These are phyloP conservation scores for Leptodermis oblonga DNA, from an alignment of 257 asterid species.

Conservation along the genomic window DNA sequence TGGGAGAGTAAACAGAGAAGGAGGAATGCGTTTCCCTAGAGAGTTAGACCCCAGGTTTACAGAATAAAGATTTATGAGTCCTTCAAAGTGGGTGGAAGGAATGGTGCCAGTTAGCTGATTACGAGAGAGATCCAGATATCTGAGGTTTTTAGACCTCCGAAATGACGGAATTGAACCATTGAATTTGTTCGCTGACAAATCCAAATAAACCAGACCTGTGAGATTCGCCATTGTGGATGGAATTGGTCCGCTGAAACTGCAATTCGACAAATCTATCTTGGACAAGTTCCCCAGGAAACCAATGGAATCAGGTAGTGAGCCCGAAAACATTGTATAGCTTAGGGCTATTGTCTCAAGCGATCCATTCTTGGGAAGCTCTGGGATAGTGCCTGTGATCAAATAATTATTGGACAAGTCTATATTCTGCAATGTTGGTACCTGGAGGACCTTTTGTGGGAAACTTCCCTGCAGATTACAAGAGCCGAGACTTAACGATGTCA, in stretches of 20 bases:
- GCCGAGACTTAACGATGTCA: conserved; percentile 13
- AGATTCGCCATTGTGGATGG: conserved; percentile 19
- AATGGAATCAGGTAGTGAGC: conserved; percentile 15
- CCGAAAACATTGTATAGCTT: neutral
- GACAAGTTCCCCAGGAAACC: conserved; percentile 14
- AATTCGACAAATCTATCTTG: conserved; percentile 1
- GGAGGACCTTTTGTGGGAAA: conserved; percentile 30
- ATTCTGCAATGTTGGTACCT: conserved; percentile 5
- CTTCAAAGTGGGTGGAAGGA: conserved; percentile 18
- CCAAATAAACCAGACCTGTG: conserved; percentile 1
- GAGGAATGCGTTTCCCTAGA: conserved; percentile 16
- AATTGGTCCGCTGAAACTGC: conserved; percentile 23
- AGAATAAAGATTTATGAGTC: neutral
- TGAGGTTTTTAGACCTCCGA: neutral
- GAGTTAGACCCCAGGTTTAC: conserved; percentile 7
- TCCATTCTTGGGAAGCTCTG: conserved; percentile 1
- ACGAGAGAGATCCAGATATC: conserved; percentile 13
- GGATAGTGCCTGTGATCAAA: neutral
- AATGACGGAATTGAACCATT: conserved; percentile 21
- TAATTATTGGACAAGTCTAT: neutral
- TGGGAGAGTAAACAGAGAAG: conserved; percentile 18
- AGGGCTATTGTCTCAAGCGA: neutral
- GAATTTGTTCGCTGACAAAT: conserved; percentile 18
- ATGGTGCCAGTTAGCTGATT: conserved; percentile 18
- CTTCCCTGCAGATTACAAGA: conserved; percentile 7